phyloP scores from a whole-genome alignment of 495 filamentous ascomycete species.

The Letharia columbiana region DNA sequence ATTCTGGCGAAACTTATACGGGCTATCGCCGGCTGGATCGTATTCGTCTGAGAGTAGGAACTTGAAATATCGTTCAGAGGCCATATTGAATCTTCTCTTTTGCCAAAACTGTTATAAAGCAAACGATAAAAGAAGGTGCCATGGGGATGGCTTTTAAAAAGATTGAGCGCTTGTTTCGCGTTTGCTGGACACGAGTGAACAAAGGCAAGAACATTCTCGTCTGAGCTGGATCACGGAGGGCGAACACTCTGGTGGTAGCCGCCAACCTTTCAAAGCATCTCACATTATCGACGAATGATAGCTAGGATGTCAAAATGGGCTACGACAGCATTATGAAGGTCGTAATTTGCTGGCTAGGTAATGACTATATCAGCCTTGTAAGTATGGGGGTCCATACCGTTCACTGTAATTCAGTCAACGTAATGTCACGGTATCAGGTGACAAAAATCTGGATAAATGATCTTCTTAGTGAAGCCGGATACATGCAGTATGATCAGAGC shows the following conservation, averaged over 20 bases:
- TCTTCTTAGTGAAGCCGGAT: no score
- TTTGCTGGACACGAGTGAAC: not conserved
- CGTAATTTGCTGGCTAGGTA: not conserved
- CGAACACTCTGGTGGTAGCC: not conserved
- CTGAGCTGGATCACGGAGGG: not conserved
- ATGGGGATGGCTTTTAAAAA: not conserved
- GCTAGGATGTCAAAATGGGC: not conserved
- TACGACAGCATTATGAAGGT: no score
- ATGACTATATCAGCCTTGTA: no score
- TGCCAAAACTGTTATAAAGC: not conserved
- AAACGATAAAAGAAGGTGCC: no score
- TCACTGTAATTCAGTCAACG: no score
- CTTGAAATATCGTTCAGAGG: not conserved
- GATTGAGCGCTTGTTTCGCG: not conserved
- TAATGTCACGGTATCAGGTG: no score
- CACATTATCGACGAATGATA: not conserved
- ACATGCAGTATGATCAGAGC: no score
- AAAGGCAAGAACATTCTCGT: not conserved
- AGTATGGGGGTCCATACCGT: no score
- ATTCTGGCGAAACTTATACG: not conserved
- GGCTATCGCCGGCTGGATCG: not conserved
- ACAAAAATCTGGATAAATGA: no score
- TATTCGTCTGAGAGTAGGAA: not conserved
- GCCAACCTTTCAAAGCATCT: not conserved
- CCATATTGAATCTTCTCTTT: not conserved